phyloP scores from a whole-genome alignment of 2,329 filamentous ascomycete genomes.

The Penicillium sp. region DNA sequence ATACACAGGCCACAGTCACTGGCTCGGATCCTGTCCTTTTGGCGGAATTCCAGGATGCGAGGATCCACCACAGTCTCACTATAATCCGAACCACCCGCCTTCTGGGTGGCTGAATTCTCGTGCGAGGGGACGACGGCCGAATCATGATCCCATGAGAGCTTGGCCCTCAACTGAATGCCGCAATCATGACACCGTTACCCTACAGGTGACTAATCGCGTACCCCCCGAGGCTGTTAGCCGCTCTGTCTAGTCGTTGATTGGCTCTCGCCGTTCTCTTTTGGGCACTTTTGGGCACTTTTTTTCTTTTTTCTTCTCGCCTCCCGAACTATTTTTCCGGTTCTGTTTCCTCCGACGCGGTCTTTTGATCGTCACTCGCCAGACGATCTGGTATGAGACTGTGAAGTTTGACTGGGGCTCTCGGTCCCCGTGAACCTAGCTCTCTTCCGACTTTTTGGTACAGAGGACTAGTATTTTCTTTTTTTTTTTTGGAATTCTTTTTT shows the following conservation, averaged over 20 bases:
- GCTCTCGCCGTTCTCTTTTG: background rate
- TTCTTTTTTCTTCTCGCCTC: conserved; percentile 1
- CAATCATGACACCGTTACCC: conserved; percentile 22
- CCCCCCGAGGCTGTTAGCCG: conserved; percentile 21
- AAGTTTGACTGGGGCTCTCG: conserved; percentile 3
- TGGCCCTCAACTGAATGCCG: conserved; percentile 2
- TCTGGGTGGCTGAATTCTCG: conserved; percentile 11
- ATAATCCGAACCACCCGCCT: conserved; percentile 24
- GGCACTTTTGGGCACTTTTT: background rate
- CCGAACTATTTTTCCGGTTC: conserved; percentile 1
- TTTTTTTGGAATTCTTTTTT: background rate
- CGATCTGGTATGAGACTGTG: conserved; percentile 6
- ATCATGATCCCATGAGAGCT: conserved; percentile 4
- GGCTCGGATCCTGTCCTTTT: conserved; percentile 6
- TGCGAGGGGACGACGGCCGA: conserved; percentile 11
- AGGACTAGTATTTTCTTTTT: background rate
- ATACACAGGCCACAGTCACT: conserved; percentile 1
- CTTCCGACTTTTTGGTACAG: background rate
- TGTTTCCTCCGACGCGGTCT: conserved; percentile 1
- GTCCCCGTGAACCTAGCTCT: background rate
- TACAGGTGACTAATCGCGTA: conserved; percentile 20
- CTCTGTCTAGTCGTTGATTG: conserved; percentile 7
- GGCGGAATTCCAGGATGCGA: conserved; percentile 21
- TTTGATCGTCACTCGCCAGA: conserved; percentile 5
- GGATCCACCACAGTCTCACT: conserved; percentile 18